Conservation (phyloP, 441 rosid species). For the Populus trichocarpa region DNA sequence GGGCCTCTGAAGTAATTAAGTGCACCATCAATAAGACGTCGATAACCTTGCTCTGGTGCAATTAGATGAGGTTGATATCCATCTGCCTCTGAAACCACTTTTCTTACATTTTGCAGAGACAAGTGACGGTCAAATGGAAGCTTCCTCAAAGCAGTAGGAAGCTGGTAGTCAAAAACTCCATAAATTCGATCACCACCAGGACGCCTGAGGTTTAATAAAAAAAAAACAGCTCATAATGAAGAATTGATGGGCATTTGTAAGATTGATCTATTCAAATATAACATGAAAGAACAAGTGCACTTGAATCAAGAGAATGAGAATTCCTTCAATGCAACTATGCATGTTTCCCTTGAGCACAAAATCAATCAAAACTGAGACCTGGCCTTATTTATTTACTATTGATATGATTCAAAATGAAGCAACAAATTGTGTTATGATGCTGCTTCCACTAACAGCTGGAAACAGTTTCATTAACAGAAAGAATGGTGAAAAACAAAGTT, state of each 20-base stretch:
- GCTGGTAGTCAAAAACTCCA: constrained; percentile 61
- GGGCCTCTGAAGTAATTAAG: constrained; percentile 57
- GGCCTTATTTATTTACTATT: background rate
- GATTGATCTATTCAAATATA: background rate
- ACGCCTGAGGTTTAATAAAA: constrained; percentile 40
- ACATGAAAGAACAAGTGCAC: background rate
- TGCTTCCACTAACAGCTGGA: constrained; percentile 4
- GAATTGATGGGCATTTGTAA: background rate
- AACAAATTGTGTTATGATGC: background rate
- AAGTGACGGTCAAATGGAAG: constrained; percentile 58
- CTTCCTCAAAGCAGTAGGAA: constrained; percentile 60
- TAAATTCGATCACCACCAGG: constrained; percentile 72
- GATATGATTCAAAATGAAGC: background rate
- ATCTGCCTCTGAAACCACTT: constrained; percentile 60
- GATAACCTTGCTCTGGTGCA: constrained; percentile 68
- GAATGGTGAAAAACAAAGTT: background rate
- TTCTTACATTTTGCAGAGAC: constrained; percentile 53
- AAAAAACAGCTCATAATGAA: background rate
- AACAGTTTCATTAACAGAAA: background rate
- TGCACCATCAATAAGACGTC: constrained; percentile 55
- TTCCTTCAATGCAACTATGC: background rate
- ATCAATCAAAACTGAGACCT: background rate
- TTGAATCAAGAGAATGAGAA: background rate
- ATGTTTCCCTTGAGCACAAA: background rate
- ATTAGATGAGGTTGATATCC: constrained; percentile 69